Conservation (phyloP, 2,329 filamentous ascomycete species). For the Aureobasidium pullulans region DNA sequence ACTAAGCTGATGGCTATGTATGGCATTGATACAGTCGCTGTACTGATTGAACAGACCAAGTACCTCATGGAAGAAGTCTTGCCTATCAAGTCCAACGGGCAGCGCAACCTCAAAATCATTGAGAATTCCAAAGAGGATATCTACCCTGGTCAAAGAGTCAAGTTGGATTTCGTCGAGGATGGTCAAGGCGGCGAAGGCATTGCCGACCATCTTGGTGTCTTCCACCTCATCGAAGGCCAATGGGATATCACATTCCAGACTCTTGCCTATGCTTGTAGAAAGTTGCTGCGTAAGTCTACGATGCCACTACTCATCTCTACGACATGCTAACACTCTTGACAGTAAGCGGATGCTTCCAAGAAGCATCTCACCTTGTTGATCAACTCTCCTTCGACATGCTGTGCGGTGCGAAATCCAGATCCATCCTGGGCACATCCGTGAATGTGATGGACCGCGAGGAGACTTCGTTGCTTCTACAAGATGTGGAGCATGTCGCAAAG, state of each 20-base stretch:
- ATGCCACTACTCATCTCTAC: neutral
- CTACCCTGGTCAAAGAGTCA: constrained; percentile 56
- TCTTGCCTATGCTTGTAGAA: constrained; percentile 68
- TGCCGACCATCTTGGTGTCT: constrained; percentile 79
- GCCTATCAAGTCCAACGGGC: constrained; percentile 11
- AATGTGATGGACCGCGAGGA: constrained; percentile 29
- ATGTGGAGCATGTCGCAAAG: constrained; percentile 17
- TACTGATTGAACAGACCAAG: constrained; percentile 61
- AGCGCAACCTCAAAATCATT: constrained; percentile 36
- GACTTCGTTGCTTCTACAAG: constrained; percentile 13
- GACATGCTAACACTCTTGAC: constrained; percentile 17
- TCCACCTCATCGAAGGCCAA: constrained; percentile 63
- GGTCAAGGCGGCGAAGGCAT: constrained; percentile 61
- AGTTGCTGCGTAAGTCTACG: constrained; percentile 67
- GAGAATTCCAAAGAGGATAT: constrained; percentile 42
- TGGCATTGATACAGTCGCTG: constrained; percentile 62
- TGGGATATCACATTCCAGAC: constrained; percentile 64
- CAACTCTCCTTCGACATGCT: constrained; percentile 44
- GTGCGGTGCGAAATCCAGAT: constrained; percentile 33
- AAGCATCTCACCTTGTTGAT: constrained; percentile 47
- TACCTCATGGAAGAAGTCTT: constrained; percentile 21
- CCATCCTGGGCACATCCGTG: constrained; percentile 33
- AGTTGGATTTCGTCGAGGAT: constrained; percentile 58
- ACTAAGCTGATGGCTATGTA: constrained; percentile 70
- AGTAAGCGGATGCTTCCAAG: constrained; percentile 44